Evolutionary conservation across 495 filamentous ascomycete species (phyloP), one percentile per base, ranked within the genome.

Genomic region (Neurospora sp.): DNA sequence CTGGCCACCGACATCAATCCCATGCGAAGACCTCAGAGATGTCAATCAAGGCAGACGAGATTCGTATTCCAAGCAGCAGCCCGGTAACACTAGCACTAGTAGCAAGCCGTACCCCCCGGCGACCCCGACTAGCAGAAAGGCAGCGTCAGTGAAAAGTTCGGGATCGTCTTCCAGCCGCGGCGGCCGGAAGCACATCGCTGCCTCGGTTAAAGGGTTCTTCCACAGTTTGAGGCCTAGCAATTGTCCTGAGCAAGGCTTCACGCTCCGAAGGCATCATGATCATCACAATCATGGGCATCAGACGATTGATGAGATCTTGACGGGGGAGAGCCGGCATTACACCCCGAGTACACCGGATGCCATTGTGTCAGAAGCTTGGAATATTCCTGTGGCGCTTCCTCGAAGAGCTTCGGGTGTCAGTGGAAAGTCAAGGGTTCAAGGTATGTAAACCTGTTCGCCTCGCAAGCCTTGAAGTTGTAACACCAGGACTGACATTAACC

Each of bases 201-300:
- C 61, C 10, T 78, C 78, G 5, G 44, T 80, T 10, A 71, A 77
- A 72, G 71, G 69, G 74, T 80, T 75, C 78, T 86, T 71, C 65
- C 82, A 68, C 81, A 75, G 70, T 31, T 70, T 80, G 1, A 73
- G 76, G n/a, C 78, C 84, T 1, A 84, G 83, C 72, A 78, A 80
- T 31, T 82, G 82, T 1, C 78, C 81, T 3, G 85, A 86, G 68
- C 79, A 77, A 18, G 84, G 85, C 12, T 76, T 82, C 10, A 85
- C 85, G 1, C 61, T 72, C 22, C 81, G 78, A 37, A 42, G 78
- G 40, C 53, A 59, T 20, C 48, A 31, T 59, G 20, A 53, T 27
- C 46, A 53, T 27, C 46, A 53, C 4, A 4, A 7, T 31, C 48
- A 27, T 11, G 22, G 20, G 48, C 5, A 22, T 22, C 48, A 14